Conservation (phyloP, 306 rosid genomes). For the Potentilla sterilis region DNA sequence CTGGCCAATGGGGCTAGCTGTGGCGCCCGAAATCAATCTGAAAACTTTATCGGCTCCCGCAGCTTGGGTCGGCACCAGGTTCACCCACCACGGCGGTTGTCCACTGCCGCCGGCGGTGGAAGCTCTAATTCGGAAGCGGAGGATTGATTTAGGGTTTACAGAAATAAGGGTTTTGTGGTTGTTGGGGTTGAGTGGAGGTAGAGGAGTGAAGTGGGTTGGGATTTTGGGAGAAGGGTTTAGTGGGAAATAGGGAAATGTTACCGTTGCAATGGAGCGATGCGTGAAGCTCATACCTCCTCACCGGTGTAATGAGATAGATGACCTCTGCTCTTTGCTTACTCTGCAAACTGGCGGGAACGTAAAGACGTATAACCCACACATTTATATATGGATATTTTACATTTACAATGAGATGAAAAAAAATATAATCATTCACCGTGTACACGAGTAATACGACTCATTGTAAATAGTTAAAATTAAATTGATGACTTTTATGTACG, state of each 20-base stretch:
- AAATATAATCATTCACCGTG: too few species aligned
- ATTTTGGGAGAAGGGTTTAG: constrained; percentile 19
- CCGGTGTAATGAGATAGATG: too few species aligned
- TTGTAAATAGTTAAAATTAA: too few species aligned
- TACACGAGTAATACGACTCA: too few species aligned
- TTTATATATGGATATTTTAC: too few species aligned
- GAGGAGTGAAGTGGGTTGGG: constrained; percentile 31
- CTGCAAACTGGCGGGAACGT: background rate
- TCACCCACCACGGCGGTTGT: constrained; percentile 50
- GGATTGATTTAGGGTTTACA: constrained; percentile 6
- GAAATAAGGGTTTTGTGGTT: constrained; percentile 23
- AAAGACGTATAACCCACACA: too few species aligned
- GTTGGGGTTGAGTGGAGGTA: background rate
- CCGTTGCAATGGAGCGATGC: constrained; percentile 35
- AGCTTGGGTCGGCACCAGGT: constrained; percentile 61
- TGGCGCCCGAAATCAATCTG: constrained; percentile 74
- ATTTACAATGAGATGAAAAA: too few species aligned
- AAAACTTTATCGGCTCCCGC: constrained; percentile 80
- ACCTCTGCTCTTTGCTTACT: background rate
- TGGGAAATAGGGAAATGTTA: constrained; percentile 29
- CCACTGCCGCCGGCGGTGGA: constrained; percentile 39
- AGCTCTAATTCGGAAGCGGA: constrained; percentile 46
- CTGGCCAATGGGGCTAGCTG: constrained; percentile 91
- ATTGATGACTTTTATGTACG: too few species aligned
- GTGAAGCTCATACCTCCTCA: constrained; percentile 44